Evolutionary conservation across 441 rosid genomes (phyloP).

Genomic region (Macaranga tanarius): DNA sequence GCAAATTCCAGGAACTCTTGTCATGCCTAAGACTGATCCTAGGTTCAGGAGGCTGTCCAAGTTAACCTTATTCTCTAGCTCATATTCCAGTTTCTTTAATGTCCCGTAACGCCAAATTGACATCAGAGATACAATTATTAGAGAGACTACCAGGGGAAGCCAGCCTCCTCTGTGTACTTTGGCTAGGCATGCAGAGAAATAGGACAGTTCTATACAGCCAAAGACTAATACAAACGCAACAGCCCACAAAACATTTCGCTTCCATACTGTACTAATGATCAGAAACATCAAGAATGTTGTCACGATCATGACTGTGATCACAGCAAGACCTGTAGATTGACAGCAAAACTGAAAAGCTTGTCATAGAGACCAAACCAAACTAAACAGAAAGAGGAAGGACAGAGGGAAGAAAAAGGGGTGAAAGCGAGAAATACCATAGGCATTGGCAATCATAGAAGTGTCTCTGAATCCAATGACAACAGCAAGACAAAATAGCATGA

Average conservation of each 20-base stretch:
- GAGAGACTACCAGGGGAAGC: conserved; percentile 28
- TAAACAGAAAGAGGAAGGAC: background rate
- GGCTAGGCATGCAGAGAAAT: conserved; percentile 26
- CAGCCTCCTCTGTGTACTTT: conserved; percentile 34
- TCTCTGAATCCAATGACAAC: conserved; percentile 30
- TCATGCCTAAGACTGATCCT: conserved; percentile 26
- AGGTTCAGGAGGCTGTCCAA: conserved; percentile 20
- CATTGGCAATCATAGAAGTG: conserved; percentile 25
- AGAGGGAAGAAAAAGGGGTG: background rate
- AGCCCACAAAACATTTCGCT: conserved; percentile 17
- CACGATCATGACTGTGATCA: conserved; percentile 31
- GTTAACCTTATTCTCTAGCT: conserved; percentile 28
- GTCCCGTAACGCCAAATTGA: conserved; percentile 31
- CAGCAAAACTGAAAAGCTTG: background rate
- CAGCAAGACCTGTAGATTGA: conserved; percentile 29
- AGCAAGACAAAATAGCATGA: conserved; percentile 35
- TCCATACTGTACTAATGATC: conserved; percentile 27
- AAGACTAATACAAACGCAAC: conserved; percentile 21
- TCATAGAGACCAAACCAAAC: too few species aligned
- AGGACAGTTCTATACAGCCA: conserved; percentile 26
- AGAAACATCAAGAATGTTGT: conserved; percentile 35
- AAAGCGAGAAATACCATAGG: conserved; percentile 21
- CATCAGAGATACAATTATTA: conserved; percentile 24
- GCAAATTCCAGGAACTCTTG: conserved; percentile 32
- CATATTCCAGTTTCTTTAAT: conserved; percentile 18